These are phyloP conservation scores for Aspergillus jensenii DNA, from an alignment of 2,329 filamentous ascomycete genomes.

Conservation along the genomic window DNA sequence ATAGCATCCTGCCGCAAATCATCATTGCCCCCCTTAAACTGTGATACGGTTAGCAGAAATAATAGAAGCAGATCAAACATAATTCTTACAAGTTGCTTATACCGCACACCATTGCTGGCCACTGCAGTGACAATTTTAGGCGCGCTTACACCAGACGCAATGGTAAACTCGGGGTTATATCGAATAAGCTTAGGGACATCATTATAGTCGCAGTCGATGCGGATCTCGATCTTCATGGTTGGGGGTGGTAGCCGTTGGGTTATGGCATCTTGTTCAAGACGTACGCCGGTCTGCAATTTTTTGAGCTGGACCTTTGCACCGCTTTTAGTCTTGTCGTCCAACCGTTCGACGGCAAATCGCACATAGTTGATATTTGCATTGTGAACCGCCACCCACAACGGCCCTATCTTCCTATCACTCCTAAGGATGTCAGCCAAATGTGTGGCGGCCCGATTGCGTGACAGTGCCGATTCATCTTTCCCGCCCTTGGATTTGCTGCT, in stretches of 20 bases:
- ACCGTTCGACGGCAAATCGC: conserved; percentile 45
- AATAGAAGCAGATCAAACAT: not conserved
- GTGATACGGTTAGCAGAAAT: conserved; percentile 15
- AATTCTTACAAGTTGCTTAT: conserved; percentile 73
- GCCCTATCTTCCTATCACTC: conserved; percentile 50
- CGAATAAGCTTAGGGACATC: conserved; percentile 70
- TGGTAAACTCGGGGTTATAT: conserved; percentile 73
- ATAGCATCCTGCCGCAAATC: conserved; percentile 95
- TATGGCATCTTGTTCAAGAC: conserved; percentile 62
- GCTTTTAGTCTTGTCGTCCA: conserved; percentile 64
- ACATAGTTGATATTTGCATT: conserved; percentile 69
- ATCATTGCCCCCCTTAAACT: conserved; percentile 92
- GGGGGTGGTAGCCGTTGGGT: conserved; percentile 77
- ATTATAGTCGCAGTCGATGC: conserved; percentile 71
- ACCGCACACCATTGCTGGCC: conserved; percentile 73
- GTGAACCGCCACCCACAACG: conserved; percentile 71
- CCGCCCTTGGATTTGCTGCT: conserved; percentile 66
- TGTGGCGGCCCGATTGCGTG: conserved; percentile 71
- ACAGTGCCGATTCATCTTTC: conserved; percentile 72
- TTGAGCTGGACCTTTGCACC: conserved; percentile 64
- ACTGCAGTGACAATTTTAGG: conserved; percentile 89
- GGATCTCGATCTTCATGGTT: conserved; percentile 80
- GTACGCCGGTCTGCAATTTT: conserved; percentile 62
- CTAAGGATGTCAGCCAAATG: conserved; percentile 64
- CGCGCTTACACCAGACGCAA: conserved; percentile 86